Conservation (phyloP, 768 basidiomycete species). For the Galerina marginata region DNA sequence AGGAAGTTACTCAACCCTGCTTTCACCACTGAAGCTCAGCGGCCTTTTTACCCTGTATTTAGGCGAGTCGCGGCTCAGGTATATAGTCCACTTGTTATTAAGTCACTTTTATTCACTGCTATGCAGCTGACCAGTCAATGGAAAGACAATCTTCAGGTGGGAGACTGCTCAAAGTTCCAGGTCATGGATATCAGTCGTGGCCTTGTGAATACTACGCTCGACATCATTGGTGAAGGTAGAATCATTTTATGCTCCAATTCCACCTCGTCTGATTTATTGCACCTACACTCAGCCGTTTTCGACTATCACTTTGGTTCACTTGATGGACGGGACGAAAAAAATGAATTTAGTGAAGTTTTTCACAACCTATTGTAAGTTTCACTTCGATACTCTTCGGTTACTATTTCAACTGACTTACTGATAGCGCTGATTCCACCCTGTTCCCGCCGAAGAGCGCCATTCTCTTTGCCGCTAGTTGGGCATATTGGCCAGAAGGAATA, state of each 20-base stretch:
- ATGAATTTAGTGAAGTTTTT: slow-evolving; percentile 13
- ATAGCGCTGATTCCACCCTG: slow-evolving; percentile 13
- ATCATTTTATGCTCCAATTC: neutral
- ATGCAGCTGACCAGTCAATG: slow-evolving; percentile 10
- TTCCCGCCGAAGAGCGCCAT: slow-evolving; percentile 13
- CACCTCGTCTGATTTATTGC: neutral
- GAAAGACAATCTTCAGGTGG: slow-evolving; percentile 15
- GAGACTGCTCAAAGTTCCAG: slow-evolving; percentile 17
- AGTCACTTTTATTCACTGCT: neutral
- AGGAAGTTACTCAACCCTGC: slow-evolving; percentile 13
- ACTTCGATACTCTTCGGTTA: neutral
- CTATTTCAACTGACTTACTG: neutral
- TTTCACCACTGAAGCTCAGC: slow-evolving; percentile 14
- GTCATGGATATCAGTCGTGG: slow-evolving; percentile 12
- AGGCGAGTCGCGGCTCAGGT: slow-evolving; percentile 13
- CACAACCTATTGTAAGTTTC: slow-evolving; percentile 15
- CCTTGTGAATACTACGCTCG: slow-evolving; percentile 9
- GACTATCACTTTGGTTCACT: slow-evolving; percentile 18
- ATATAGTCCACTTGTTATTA: neutral
- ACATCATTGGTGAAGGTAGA: slow-evolving; percentile 17
- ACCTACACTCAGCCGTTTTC: slow-evolving; percentile 7
- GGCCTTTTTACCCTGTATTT: slow-evolving; percentile 13
- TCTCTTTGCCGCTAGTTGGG: slow-evolving; percentile 17
- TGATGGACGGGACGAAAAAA: slow-evolving; percentile 6
- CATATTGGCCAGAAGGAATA: slow-evolving; percentile 12